Conservation (phyloP, 768 basidiomycete genomes). For the Leccinum incarnatum region DNA sequence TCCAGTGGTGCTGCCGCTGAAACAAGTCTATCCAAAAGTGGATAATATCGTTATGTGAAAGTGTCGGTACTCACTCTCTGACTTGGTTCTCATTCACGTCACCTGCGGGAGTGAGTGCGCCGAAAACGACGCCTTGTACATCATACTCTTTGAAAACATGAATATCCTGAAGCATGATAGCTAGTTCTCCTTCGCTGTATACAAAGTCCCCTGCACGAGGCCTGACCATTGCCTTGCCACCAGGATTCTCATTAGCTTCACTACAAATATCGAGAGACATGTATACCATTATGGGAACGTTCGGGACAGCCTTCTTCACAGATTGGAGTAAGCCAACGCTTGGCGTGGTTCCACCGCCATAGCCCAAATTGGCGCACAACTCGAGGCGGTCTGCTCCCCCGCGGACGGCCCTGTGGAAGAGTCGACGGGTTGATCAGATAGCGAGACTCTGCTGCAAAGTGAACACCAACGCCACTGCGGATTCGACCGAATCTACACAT, state of each 20-base stretch:
- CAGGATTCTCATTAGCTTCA: neutral
- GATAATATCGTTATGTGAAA: neutral
- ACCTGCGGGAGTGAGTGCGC: conserved; percentile 55
- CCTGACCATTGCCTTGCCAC: conserved; percentile 68
- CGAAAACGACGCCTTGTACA: conserved; percentile 67
- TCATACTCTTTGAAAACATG: conserved; percentile 52
- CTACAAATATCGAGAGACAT: conserved; percentile 11
- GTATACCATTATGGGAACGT: conserved; percentile 71
- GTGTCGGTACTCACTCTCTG: conserved; percentile 36
- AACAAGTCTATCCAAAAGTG: conserved; percentile 42
- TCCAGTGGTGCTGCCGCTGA: conserved; percentile 58
- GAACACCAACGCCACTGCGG: conserved; percentile 57
- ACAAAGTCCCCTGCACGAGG: conserved; percentile 79
- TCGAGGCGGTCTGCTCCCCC: conserved; percentile 79
- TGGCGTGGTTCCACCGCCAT: conserved; percentile 83
- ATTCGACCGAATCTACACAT: conserved; percentile 75
- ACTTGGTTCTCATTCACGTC: conserved; percentile 57
- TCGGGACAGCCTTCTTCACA: conserved; percentile 48
- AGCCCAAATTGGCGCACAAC: conserved; percentile 63
- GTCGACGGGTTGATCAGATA: conserved; percentile 5
- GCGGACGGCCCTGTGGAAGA: conserved; percentile 52
- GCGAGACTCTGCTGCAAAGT: neutral
- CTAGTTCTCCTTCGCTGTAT: conserved; percentile 63
- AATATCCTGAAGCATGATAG: conserved; percentile 76
- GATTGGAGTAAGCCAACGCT: conserved; percentile 67